A percentile compares a stretch with the other conserved stretches of the same genome.
Evolutionary conservation across 1,139 yeast genomes (phyloP).

Genomic region (Suhomyces bribrorum): DNA sequence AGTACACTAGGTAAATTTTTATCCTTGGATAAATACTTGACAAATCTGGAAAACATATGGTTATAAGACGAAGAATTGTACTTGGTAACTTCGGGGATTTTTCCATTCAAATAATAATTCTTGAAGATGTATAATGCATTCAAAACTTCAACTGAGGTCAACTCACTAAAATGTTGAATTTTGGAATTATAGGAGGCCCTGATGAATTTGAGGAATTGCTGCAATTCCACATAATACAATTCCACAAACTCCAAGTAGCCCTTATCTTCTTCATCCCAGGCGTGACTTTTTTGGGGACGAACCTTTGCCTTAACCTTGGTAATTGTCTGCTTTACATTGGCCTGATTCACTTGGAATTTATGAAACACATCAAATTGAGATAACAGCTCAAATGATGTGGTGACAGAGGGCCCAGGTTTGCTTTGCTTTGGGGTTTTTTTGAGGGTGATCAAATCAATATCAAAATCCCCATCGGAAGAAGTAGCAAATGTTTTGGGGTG

Average conservation of each 20-base stretch:
- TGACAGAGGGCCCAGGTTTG: not conserved
- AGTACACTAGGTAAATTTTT: constrained; percentile 15
- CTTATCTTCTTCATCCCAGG: constrained; percentile 2
- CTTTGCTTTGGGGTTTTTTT: constrained; percentile 23
- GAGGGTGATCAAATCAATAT: constrained; percentile 39
- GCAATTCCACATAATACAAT: constrained; percentile 23
- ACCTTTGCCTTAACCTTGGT: constrained; percentile 4
- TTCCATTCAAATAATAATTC: constrained; percentile 24
- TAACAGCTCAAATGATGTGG: constrained; percentile 9
- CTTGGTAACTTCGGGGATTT: constrained; percentile 20
- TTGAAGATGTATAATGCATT: constrained; percentile 33
- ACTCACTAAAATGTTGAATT: constrained; percentile 25
- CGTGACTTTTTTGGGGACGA: not conserved
- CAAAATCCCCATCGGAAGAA: constrained; percentile 27
- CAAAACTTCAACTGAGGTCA: constrained; percentile 30
- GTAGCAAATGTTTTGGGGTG: constrained; percentile 12
- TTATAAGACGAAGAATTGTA: constrained; percentile 22
- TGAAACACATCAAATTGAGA: constrained; percentile 11
- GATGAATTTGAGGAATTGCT: constrained; percentile 26
- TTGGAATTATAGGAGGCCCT: constrained; percentile 24
- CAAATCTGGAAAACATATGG: constrained; percentile 24
- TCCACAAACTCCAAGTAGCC: constrained; percentile 23
- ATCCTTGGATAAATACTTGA: constrained; percentile 10
- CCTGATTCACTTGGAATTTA: not conserved
- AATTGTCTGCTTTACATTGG: constrained; percentile 5